Conservation (phyloP, 805 yeast genomes). For the Candida corydali region DNA sequence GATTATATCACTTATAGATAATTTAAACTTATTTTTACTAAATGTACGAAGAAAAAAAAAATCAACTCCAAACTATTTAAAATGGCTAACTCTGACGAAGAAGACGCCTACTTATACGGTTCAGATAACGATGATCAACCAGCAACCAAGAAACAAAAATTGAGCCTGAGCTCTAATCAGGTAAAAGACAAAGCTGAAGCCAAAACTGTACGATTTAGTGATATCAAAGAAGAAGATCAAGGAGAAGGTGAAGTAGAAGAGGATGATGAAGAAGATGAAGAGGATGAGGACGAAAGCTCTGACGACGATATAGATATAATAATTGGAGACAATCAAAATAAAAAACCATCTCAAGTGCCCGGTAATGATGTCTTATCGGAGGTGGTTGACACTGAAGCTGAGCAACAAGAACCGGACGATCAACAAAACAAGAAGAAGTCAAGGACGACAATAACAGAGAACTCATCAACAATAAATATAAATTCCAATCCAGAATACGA, state of each 20-base stretch:
- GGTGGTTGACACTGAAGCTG: conserved; percentile 14
- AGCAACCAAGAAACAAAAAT: conserved; percentile 11
- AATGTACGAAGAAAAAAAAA: neutral
- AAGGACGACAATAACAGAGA: conserved; percentile 12
- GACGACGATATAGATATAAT: conserved; percentile 82
- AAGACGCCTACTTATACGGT: conserved; percentile 66
- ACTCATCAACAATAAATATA: conserved; percentile 53
- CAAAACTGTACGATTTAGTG: conserved; percentile 12
- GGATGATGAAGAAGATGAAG: conserved; percentile 43
- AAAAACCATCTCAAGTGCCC: conserved; percentile 21
- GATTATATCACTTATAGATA: neutral
- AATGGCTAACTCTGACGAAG: conserved; percentile 38
- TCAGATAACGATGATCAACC: conserved; percentile 41
- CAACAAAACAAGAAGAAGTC: conserved; percentile 18
- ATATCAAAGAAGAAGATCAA: conserved; percentile 36
- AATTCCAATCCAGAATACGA: conserved; percentile 69
- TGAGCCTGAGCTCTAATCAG: conserved; percentile 12
- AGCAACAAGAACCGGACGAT: conserved; percentile 19
- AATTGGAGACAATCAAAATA: conserved; percentile 39
- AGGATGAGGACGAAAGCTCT: conserved; percentile 44
- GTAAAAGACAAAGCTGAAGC: conserved; percentile 10
- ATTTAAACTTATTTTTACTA: neutral
- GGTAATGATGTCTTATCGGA: conserved; percentile 18
- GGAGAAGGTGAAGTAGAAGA: conserved; percentile 37
- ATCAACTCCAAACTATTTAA: neutral